Evolutionary conservation across 2,329 filamentous ascomycete species (phyloP).

Genomic region (Exophiala alcalophila): DNA sequence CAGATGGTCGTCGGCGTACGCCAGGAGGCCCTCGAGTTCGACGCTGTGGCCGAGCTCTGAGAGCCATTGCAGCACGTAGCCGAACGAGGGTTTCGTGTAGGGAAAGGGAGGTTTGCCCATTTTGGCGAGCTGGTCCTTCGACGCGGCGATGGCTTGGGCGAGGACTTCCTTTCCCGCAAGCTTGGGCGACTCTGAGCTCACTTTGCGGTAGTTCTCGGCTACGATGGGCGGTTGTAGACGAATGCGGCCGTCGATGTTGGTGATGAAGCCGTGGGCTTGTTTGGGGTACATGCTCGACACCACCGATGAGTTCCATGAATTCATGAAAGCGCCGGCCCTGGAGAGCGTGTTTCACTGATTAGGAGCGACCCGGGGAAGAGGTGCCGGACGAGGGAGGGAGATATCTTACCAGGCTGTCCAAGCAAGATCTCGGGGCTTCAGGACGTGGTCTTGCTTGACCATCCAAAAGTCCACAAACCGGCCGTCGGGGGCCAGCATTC

Average conservation of each 20-base stretch:
- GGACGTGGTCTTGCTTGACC: conserved; percentile 32
- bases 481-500: conserved; percentile 33
- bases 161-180: conserved; percentile 6
- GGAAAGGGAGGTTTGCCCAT: conserved; percentile 1
- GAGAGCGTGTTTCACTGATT: not conserved
- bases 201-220: conserved; percentile 31
- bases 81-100: conserved; percentile 31
- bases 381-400: no score
- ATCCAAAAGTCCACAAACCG: conserved; percentile 32
- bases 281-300: conserved; percentile 31
- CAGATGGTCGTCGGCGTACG: conserved; percentile 17
- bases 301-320: conserved; percentile 38
- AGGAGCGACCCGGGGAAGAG: conserved; percentile 16
- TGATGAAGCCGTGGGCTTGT: conserved; percentile 33
- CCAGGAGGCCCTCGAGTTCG: conserved; percentile 16
- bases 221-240: conserved; percentile 28
- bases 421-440: conserved; percentile 26
- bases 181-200: conserved; percentile 12
- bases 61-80: conserved; percentile 35
- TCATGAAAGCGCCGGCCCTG: conserved; percentile 38
- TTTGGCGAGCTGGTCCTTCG: conserved; percentile 8
- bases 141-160: conserved; percentile 4
- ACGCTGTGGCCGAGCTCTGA: conserved; percentile 29
- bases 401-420: conserved; percentile 34
- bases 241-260: conserved; percentile 27